Conservation (phyloP, 1,284 basidiomycete genomes). For the Ceratobasidium sp. region DNA sequence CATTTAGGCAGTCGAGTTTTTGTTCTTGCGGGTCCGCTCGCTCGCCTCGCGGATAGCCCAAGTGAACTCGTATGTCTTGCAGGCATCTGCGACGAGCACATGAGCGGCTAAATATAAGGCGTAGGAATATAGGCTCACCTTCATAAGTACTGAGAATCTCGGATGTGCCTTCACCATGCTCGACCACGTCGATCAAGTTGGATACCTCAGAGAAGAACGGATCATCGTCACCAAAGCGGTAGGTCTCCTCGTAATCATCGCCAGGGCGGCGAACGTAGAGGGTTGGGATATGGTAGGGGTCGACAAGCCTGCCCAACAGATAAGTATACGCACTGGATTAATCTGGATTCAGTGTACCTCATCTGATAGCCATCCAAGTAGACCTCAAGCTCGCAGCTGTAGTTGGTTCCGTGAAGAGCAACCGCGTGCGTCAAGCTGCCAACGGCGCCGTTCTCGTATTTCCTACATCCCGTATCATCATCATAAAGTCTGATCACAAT, state of each 20-base stretch:
- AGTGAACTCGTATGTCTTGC: conserved; percentile 86
- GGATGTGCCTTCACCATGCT: conserved; percentile 70
- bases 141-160: conserved; percentile 79
- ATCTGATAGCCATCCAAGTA: conserved; percentile 85
- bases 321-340: conserved; percentile 14
- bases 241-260: conserved; percentile 82
- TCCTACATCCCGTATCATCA: conserved; percentile 62
- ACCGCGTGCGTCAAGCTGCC: conserved; percentile 89
- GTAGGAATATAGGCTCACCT: conserved; percentile 58
- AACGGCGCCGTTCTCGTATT: conserved; percentile 92
- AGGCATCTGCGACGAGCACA: conserved; percentile 70
- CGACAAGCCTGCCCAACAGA: conserved; percentile 31
- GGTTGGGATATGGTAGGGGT: conserved; percentile 67
- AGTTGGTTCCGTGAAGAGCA: conserved; percentile 88
- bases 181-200: conserved; percentile 83
- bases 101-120: conserved; percentile 38
- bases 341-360: conserved; percentile 45
- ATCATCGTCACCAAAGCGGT: conserved; percentile 85
- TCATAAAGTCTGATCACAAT: conserved; percentile 29
- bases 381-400: conserved; percentile 92
- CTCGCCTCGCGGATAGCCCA: conserved; percentile 86
- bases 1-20: conserved; percentile 10
- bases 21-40: conserved; percentile 56
- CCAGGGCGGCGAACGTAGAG: conserved; percentile 87
- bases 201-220: conserved; percentile 90